A percentile compares a stretch with the other conserved stretches of the same genome.
phyloP scores from a whole-genome alignment of 1,139 yeast species.

The Diutina pseudorugosa region DNA sequence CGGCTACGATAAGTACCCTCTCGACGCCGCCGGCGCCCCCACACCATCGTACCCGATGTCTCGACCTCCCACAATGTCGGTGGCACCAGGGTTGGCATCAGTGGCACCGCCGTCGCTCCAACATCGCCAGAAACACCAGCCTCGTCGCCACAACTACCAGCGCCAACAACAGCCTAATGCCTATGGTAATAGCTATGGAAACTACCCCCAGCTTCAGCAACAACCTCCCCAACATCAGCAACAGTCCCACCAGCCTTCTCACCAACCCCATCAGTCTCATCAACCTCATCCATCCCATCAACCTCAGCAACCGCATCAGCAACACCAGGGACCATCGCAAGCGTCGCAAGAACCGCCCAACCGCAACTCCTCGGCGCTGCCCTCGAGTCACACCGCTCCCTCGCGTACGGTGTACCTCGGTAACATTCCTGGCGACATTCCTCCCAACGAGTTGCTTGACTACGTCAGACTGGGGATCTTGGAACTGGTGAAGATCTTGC shows the following conservation, averaged over 20 bases:
- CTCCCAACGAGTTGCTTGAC: slow-evolving; percentile 73
- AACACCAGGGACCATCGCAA: slow-evolving; percentile 2
- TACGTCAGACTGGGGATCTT: slow-evolving; percentile 87
- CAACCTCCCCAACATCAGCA: too few species aligned
- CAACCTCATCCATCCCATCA: not conserved
- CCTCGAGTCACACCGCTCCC: slow-evolving; percentile 31
- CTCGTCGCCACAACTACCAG: not conserved
- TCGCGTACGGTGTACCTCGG: slow-evolving; percentile 87
- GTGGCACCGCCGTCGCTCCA: not conserved
- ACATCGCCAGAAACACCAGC: not conserved
- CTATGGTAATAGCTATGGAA: not conserved
- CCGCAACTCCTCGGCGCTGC: not conserved
- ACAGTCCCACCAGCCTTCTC: not conserved
- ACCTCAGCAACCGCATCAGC: not conserved
- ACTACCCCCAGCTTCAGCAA: not conserved
- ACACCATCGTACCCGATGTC: slow-evolving; percentile 10
- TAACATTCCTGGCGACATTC: slow-evolving; percentile 71
- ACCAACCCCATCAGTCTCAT: not conserved
- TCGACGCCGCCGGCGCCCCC: slow-evolving; percentile 7
- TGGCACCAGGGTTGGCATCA: not conserved
- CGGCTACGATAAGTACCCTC: slow-evolving; percentile 11
- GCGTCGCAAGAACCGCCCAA: slow-evolving; percentile 10
- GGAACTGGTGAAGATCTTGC: slow-evolving; percentile 54
- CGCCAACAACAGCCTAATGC: not conserved
- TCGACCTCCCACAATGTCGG: slow-evolving; percentile 4